Evolutionary conservation across 2,329 filamentous ascomycete species (phyloP).

Genomic region (Mollisia scopiformis): DNA sequence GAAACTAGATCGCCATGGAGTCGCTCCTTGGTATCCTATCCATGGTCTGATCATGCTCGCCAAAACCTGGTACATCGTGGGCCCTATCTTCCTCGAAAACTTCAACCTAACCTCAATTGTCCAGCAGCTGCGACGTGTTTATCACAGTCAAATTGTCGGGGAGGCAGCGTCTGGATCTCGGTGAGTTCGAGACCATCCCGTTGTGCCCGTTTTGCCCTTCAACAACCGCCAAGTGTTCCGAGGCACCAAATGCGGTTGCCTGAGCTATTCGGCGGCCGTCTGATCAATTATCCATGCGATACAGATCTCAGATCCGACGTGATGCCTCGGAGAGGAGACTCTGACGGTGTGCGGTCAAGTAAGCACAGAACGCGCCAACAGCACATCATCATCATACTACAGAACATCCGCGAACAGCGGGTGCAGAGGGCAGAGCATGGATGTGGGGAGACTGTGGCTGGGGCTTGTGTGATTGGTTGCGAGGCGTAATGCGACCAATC

Average conservation of each 20-base stretch:
- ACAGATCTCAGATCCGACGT: neutral
- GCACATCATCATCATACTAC: neutral
- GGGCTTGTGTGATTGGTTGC: neutral
- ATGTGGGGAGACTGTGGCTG: too few relatives aligned
- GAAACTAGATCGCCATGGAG: neutral
- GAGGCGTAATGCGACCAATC: too few relatives aligned
- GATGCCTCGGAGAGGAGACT: neutral
- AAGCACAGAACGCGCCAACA: neutral
- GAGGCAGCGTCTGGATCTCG: neutral
- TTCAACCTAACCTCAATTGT: too few relatives aligned
- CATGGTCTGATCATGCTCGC: neutral
- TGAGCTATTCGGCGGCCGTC: neutral
- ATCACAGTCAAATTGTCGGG: too few relatives aligned
- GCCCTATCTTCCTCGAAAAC: too few relatives aligned
- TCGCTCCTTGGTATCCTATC: neutral
- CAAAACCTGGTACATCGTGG: neutral
- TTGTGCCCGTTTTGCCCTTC: neutral
- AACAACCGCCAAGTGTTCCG: neutral
- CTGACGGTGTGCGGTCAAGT: neutral
- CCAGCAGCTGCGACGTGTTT: too few relatives aligned
- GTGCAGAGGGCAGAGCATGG: too few relatives aligned
- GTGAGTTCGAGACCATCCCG: neutral
- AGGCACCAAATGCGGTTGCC: neutral
- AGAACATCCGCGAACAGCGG: neutral
- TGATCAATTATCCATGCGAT: neutral